phyloP scores from a whole-genome alignment of 75 land plant genomes.

The Picea sitchensis region DNA sequence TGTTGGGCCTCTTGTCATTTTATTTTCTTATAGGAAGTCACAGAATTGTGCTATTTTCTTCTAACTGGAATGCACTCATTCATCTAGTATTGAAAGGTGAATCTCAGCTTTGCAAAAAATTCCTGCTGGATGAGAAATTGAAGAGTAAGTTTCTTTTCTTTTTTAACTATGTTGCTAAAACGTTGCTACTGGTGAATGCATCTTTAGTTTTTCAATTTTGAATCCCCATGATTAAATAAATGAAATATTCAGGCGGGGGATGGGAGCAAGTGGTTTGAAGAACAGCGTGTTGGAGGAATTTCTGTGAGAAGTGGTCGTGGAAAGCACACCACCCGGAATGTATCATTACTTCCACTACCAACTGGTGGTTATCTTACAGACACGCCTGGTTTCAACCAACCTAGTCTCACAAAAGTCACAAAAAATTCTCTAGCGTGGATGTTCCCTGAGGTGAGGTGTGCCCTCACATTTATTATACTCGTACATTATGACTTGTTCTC shows the following conservation, averaged over 20 bases:
- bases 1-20: background rate
- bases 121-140: background rate
- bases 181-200: conserved; percentile 7
- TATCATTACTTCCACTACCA: conserved; percentile 78
- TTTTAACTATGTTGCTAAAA: background rate
- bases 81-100: background rate
- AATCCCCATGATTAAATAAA: background rate
- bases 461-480: background rate
- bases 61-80: background rate
- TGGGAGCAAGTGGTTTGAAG: conserved; percentile 65
- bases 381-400: conserved; percentile 97
- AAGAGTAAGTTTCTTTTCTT: background rate
- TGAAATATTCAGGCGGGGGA: conserved; percentile 12
- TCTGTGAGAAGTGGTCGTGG: conserved; percentile 87
- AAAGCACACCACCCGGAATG: conserved; percentile 94
- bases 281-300: conserved; percentile 76
- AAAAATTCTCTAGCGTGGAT: conserved; percentile 55
- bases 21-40: background rate
- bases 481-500: background rate
- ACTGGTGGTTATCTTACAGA: conserved; percentile 90
- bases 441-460: conserved; percentile 92
- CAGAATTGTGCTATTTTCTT: background rate
- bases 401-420: conserved; percentile 76
- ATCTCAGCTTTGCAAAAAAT: background rate
- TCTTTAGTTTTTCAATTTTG: conserved; percentile 2